Conservation (phyloP, 345 rosid genomes). For the Eucalyptus erythrocorys region DNA sequence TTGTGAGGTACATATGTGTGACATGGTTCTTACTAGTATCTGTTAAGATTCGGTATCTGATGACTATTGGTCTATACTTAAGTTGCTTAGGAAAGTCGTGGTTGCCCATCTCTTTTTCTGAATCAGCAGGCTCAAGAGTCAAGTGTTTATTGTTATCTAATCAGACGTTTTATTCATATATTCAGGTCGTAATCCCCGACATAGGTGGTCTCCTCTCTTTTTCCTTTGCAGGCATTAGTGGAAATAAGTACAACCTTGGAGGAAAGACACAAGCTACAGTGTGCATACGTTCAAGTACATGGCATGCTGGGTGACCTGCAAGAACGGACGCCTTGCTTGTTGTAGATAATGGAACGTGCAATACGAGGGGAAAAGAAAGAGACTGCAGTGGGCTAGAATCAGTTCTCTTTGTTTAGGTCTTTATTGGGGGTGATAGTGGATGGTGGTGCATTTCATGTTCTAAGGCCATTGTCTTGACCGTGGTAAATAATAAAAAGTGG, state of each 20-base stretch:
- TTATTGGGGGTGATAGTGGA: not conserved
- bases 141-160: not conserved
- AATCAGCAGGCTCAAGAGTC: not conserved
- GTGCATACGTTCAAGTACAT: conserved; percentile 23
- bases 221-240: conserved; percentile 25
- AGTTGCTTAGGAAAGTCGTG: not conserved
- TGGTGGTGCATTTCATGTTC: not conserved
- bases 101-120: not conserved
- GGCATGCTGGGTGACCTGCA: not conserved
- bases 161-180: not conserved
- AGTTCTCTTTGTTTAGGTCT: not conserved
- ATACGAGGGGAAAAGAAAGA: not conserved
- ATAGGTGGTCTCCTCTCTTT: not conserved
- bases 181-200: conserved; percentile 24
- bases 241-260: conserved; percentile 37
- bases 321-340: not conserved
- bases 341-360: not conserved
- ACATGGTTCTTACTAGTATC: not conserved
- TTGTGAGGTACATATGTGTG: not conserved
- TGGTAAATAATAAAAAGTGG: not conserved
- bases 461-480: not conserved
- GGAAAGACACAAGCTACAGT: conserved; percentile 39
- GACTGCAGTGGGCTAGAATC: not conserved
- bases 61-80: not conserved
- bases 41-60: not conserved